Base-by-base conservation (phyloP, 495 filamentous ascomycete species). In the Aspergillus nidulans region DNA sequence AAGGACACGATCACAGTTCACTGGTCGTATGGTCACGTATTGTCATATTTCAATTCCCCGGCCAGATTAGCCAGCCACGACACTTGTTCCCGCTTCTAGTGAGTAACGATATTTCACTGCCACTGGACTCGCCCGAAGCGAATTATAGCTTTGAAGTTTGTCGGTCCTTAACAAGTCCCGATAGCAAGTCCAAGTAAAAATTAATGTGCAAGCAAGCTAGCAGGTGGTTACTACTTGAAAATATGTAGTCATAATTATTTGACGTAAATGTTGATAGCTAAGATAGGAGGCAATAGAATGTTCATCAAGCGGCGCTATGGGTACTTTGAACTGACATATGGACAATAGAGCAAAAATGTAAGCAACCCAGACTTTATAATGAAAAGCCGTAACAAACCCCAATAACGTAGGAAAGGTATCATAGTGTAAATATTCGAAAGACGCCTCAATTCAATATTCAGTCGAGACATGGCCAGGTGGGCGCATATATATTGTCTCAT, bases 1-100 rank as follows among this genome's bases (percentile, higher is more conserved):
- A 70, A 72, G 72, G 72, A 70, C 72, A 75, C 72, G 72, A 71
- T 75, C 70, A 63, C 72, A n/a, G n/a, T 70, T 63, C 58, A 36
- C 32, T 54, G 51, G 43, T 28, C 20, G 57, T 65, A 67, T 52
- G 10, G 59, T 55, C 49, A 53, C 62, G 67, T 56, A 60, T 53
- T n/a, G 54, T 63, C 30, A 59, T 40, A 19, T 18, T 6, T 15
- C 39, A 1, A 42, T 39, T 34, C 57, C 55, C 54, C 59, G 25
- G 59, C 30, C 36, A 34, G 6, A 2, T 19, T n/a, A 40, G 21
- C 59, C 54, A 61, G 55, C 43, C 32, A 44, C 13, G 25, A 18
- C 7, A 34, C 18, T 7, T 5, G 3, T 21, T 30, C 20, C 38
- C 23, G 8, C 15, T 15, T 10, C 12, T 4, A 9, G 4, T 21